Conservation (phyloP, 1,139 yeast species). For the Blastobotrys arbuscula region DNA sequence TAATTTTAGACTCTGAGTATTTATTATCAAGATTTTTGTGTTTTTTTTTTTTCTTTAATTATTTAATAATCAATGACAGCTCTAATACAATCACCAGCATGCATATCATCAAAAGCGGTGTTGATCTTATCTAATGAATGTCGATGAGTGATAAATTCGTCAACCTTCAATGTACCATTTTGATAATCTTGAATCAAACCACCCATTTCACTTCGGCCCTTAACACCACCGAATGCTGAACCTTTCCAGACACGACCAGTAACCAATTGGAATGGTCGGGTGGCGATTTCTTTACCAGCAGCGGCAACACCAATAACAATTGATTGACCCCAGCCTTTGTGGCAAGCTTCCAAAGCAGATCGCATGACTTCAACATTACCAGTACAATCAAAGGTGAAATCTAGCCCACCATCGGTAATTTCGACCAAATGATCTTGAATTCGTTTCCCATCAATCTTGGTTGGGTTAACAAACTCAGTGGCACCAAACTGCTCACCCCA, state of each 20-base stretch:
- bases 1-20: no score
- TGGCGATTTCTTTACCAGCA: conserved; percentile 92
- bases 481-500: conserved; percentile 94
- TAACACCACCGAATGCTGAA: conserved; percentile 97
- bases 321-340: conserved; percentile 98
- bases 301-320: conserved; percentile 97
- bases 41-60: background rate
- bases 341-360: conserved; percentile 92
- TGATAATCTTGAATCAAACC: conserved; percentile 82
- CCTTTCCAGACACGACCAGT: conserved; percentile 99
- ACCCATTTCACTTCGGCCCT: conserved; percentile 95
- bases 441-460: conserved; percentile 62
- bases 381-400: conserved; percentile 94
- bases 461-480: conserved; percentile 87
- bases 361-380: conserved; percentile 96
- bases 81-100: conserved; percentile 87
- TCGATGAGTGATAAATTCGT: conserved; percentile 91
- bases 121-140: conserved; percentile 73
- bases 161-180: conserved; percentile 80
- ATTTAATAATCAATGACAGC: conserved; percentile 52
- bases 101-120: conserved; percentile 91
- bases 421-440: conserved; percentile 82
- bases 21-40: background rate
- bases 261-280: conserved; percentile 97
- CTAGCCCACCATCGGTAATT: conserved; percentile 94